These are phyloP conservation scores for Limnomonas spitsbergensis DNA, from an alignment of 139 green algal genomes.

Conservation along the genomic window DNA sequence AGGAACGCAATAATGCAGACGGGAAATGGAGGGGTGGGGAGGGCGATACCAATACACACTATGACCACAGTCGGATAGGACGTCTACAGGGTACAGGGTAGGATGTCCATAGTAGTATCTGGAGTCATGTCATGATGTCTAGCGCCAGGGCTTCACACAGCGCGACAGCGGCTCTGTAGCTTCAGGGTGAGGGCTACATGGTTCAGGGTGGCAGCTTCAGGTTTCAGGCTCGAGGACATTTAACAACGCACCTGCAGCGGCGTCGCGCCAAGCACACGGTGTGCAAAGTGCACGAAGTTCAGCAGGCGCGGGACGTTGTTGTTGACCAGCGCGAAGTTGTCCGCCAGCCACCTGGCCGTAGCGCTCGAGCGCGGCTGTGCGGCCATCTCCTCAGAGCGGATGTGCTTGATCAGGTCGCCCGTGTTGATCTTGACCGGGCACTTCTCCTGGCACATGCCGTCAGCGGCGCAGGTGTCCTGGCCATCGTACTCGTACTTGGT, in stretches of 20 bases:
- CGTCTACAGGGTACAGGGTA: no score
- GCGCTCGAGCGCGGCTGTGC: background rate
- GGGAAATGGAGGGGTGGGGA: no score
- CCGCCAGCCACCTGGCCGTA: constrained; percentile 53
- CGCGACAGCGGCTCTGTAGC: no score
- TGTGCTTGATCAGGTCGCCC: constrained; percentile 86
- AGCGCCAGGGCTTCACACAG: no score
- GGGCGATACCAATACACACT: no score
- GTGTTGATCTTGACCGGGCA: constrained; percentile 99
- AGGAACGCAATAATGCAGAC: no score
- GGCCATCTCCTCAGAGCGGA: constrained; percentile 29
- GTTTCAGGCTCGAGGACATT: no score
- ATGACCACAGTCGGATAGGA: no score
- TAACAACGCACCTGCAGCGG: constrained; percentile 56
- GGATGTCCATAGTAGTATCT: no score
- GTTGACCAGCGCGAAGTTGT: constrained; percentile 77
- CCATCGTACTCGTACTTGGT: constrained; percentile 64
- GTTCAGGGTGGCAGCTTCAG: no score
- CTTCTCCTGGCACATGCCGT: constrained; percentile 98
- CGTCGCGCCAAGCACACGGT: constrained; percentile 75
- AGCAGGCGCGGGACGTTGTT: constrained; percentile 71
- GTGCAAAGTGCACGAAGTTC: constrained; percentile 70
- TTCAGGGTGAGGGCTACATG: no score
- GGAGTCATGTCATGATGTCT: no score
- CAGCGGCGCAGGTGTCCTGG: constrained; percentile 87